A percentile compares a stretch with the other conserved stretches of the same genome.
phyloP scores from a whole-genome alignment of 306 rosid genomes.

The Vigna trinervia region DNA sequence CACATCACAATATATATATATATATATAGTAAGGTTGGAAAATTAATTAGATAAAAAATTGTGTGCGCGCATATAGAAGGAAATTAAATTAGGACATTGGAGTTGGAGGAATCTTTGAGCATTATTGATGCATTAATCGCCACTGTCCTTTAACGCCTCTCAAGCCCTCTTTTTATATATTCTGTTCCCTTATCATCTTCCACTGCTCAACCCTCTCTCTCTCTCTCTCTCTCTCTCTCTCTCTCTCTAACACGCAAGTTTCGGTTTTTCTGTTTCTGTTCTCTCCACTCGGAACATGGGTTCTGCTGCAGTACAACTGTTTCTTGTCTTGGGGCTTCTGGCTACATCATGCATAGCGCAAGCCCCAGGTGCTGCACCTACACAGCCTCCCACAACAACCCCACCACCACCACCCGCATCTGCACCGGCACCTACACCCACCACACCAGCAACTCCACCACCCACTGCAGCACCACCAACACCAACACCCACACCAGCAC shows the following conservation, averaged over 20 bases:
- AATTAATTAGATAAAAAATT: not conserved
- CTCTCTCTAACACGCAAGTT: not conserved
- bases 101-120: conserved; percentile 55
- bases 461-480: conserved; percentile 23
- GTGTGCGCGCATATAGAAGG: not conserved
- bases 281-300: conserved; percentile 51
- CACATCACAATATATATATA: no score
- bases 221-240: not conserved
- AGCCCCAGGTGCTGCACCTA: conserved; percentile 66
- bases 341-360: conserved; percentile 80
- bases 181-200: conserved; percentile 20
- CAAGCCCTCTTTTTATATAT: conserved; percentile 47
- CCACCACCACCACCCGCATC: conserved; percentile 39
- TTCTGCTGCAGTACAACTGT: conserved; percentile 47
- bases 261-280: not conserved
- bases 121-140: conserved; percentile 53
- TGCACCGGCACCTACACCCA: conserved; percentile 44
- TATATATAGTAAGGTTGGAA: not conserved
- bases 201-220: conserved; percentile 20
- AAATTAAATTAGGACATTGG: conserved; percentile 12
- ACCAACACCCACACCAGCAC: conserved; percentile 36
- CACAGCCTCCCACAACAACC: conserved; percentile 52
- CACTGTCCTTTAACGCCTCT: conserved; percentile 43
- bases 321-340: conserved; percentile 65
- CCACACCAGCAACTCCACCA: conserved; percentile 25